Conservation (phyloP, 148 eudicot species). For the Vaccinium darrowii region DNA sequence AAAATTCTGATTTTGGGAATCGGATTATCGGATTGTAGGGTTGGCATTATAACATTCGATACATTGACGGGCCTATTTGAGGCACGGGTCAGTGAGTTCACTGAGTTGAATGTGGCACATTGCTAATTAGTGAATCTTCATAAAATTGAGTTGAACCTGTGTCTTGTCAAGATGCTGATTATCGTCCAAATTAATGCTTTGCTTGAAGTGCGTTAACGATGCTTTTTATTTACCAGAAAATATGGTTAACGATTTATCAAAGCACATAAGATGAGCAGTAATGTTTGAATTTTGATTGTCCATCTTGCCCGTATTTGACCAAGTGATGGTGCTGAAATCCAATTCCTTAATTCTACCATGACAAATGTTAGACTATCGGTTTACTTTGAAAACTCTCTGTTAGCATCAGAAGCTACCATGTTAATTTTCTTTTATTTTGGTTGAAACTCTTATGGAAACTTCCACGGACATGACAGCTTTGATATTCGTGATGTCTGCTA, state of each 20-base stretch:
- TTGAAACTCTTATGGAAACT: not conserved
- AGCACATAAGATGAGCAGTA: no score
- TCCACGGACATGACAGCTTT: not conserved
- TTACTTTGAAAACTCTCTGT: not conserved
- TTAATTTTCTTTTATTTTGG: not conserved
- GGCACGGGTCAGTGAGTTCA: not conserved
- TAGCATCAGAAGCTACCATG: not conserved
- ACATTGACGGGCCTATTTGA: not conserved
- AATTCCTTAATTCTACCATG: not conserved
- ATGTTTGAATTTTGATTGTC: not conserved
- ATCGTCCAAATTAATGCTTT: not conserved
- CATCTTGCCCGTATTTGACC: not conserved
- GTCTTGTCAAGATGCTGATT: constrained; percentile 6
- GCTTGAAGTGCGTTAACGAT: no score
- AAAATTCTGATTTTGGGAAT: no score
- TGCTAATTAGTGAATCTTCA: not conserved
- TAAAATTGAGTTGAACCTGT: not conserved
- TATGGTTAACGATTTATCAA: not conserved
- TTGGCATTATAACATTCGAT: no score
- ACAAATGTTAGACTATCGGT: not conserved
- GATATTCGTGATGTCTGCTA: not conserved
- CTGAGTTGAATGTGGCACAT: not conserved
- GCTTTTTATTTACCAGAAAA: no score
- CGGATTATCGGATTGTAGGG: no score
- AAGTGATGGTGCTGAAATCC: not conserved